Base-by-base conservation (phyloP, 2,329 filamentous ascomycete species). In the Juglanconis sp. region DNA sequence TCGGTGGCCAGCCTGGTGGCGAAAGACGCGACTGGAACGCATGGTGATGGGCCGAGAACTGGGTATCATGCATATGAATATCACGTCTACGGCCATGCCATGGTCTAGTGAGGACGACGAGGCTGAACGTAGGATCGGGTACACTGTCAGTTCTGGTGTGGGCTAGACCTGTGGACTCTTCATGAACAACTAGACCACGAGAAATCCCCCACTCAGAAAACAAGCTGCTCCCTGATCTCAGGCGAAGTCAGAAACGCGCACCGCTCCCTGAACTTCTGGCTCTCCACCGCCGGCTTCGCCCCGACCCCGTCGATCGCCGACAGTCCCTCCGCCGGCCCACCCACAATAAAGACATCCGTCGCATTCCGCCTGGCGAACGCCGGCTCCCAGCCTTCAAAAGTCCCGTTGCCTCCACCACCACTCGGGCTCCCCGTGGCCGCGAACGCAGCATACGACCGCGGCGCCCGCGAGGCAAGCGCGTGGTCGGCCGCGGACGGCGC, bases 371-470 rank as follows among this genome's bases (percentile, higher is more conserved):
- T 24, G 24, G 64, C 65, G 60, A 75, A 78, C 0, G 77, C 76
- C 6, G 68, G 68, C n/a, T 63, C 62, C 69, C 79, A 81, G 0
- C 73, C 75, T 32, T 71, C 53, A 53, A 82, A 72, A 2, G 77
- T 79, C n/a, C 73, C 65, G 17, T 69, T 2, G 24, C 24, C 24
- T 24, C 24, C 24, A 67, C 67, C 3, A 62, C 53, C 13, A 70
- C 35, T 68, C 4, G 76, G 77, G 35, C 62, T 65, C 1, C 79
- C 79, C 0, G 66, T 65, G 8, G 64, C 72, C 2, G 76, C 78
- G 66, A 81, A 83, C 1, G 72, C 75, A 13, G 75, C 74, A 80
- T 80, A 84, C 1, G 76, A 77, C 11, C 77, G 70, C 10, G 78
- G 77, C n/a, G 73, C 73, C 1, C 75, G 72, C 8, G 68, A 63